phyloP scores from a whole-genome alignment of 2,329 filamentous ascomycete species.

The Cladobotryum protrusum region DNA sequence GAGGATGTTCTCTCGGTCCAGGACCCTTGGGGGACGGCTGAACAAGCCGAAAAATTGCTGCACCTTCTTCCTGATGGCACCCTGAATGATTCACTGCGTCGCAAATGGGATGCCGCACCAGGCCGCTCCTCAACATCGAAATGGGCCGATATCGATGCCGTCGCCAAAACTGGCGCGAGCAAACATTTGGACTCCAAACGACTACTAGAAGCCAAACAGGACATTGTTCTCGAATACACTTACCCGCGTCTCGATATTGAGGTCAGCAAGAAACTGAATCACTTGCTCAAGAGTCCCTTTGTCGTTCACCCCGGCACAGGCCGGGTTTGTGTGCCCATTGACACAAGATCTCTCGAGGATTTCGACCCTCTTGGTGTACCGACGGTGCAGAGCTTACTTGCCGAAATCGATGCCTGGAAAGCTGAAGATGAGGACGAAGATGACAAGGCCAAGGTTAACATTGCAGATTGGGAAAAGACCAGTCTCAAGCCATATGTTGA shows the following conservation, averaged over 20 bases:
- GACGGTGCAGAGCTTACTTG: constrained; percentile 73
- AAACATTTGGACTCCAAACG: constrained; percentile 66
- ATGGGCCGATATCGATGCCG: constrained; percentile 87
- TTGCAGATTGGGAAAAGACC: constrained; percentile 95
- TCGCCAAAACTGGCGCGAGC: constrained; percentile 71
- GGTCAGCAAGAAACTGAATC: constrained; percentile 95
- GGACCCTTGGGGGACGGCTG: constrained; percentile 71
- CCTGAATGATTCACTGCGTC: constrained; percentile 71
- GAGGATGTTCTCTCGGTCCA: constrained; percentile 75
- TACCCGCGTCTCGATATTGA: constrained; percentile 96
- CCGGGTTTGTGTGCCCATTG: constrained; percentile 91
- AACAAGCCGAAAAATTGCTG: constrained; percentile 71
- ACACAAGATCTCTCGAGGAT: constrained; percentile 62
- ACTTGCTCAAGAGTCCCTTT: constrained; percentile 95
- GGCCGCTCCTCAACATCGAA: constrained; percentile 71
- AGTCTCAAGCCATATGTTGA: constrained; percentile 90
- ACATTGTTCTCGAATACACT: constrained; percentile 94
- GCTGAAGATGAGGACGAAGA: constrained; percentile 36
- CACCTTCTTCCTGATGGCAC: constrained; percentile 75
- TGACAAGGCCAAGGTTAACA: constrained; percentile 25
- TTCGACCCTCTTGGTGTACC: constrained; percentile 90
- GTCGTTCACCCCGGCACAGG: constrained; percentile 94
- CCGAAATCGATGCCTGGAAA: constrained; percentile 81
- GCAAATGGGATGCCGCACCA: constrained; percentile 86
- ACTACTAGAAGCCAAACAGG: constrained; percentile 85